Evolutionary conservation across 805 yeast species (phyloP).

Genomic region (Lipomyces spencermartinsiae): DNA sequence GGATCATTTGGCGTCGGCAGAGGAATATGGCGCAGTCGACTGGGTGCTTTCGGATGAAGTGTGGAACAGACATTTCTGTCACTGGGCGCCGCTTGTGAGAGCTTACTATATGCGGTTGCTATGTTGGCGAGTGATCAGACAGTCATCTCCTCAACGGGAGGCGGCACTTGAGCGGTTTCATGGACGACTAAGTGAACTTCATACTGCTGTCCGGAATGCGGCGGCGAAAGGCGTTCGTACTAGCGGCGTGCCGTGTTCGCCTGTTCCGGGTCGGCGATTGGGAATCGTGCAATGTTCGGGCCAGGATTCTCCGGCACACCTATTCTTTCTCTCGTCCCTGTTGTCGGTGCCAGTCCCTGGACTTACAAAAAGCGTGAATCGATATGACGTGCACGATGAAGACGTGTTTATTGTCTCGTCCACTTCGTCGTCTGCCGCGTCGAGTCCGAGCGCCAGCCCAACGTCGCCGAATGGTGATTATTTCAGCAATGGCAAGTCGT

Average conservation of each 20-base stretch:
- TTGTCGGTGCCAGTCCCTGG: slow-evolving; percentile 1
- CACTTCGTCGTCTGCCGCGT: slow-evolving; percentile 4
- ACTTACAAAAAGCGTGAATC: slow-evolving; percentile 6
- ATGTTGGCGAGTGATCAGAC: slow-evolving; percentile 63
- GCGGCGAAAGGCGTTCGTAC: slow-evolving; percentile 13
- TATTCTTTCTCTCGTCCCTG: slow-evolving; percentile 28
- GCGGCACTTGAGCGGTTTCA: slow-evolving; percentile 16
- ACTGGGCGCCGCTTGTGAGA: slow-evolving; percentile 81
- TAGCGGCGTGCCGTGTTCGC: slow-evolving; percentile 21
- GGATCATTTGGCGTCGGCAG: slow-evolving; percentile 62
- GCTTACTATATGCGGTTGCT: slow-evolving; percentile 69
- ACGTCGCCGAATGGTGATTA: not conserved
- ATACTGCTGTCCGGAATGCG: slow-evolving; percentile 13
- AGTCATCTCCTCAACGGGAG: slow-evolving; percentile 24
- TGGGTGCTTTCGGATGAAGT: slow-evolving; percentile 60
- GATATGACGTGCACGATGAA: slow-evolving; percentile 38
- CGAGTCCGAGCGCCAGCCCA: not conserved
- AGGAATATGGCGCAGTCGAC: slow-evolving; percentile 41
- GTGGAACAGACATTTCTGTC: slow-evolving; percentile 69
- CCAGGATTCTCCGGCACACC: slow-evolving; percentile 31
- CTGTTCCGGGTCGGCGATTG: slow-evolving; percentile 33
- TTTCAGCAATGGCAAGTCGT: slow-evolving; percentile 8
- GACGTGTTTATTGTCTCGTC: slow-evolving; percentile 29
- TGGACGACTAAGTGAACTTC: slow-evolving; percentile 11
- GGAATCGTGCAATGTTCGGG: slow-evolving; percentile 31